Conservation (phyloP, 169 alveolate genomes). For the Amoebophrya sp. region DNA sequence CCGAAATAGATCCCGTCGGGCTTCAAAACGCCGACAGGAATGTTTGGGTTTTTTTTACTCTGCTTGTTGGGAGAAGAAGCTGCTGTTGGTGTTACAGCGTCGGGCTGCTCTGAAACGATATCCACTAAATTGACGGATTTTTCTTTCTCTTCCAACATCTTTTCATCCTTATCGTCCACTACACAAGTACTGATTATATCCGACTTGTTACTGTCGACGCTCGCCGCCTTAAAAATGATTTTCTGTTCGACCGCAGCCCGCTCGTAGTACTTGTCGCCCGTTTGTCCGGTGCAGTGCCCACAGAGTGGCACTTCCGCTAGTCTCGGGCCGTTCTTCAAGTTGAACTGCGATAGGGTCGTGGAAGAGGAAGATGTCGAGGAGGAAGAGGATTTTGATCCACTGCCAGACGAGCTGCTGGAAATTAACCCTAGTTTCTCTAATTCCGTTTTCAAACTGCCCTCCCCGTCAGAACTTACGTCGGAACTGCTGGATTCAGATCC, state of each 20-base stretch:
- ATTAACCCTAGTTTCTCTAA: neutral
- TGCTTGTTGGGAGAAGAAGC: neutral
- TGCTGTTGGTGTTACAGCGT: neutral
- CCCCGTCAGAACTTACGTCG: neutral
- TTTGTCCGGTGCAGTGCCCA: neutral
- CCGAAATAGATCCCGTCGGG: neutral
- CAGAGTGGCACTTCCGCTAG: neutral
- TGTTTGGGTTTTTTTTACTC: neutral
- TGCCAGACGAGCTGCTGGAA: neutral
- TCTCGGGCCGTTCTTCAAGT: neutral
- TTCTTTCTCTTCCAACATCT: too few species aligned
- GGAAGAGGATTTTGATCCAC: neutral
- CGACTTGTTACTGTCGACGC: too few species aligned
- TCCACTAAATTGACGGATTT: too few species aligned
- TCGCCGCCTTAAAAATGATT: too few species aligned
- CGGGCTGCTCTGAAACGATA: too few species aligned
- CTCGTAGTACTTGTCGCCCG: neutral
- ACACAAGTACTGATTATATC: too few species aligned
- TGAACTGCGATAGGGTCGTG: neutral
- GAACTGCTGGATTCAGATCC: neutral
- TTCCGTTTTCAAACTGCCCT: neutral
- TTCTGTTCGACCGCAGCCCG: too few species aligned
- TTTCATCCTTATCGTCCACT: too few species aligned
- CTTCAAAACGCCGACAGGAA: neutral
- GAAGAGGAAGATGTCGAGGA: neutral